A percentile compares a stretch with the other conserved stretches of the same genome.
Conservation (phyloP, 805 yeast species). For the Schizosaccharomyces osmophilus region DNA sequence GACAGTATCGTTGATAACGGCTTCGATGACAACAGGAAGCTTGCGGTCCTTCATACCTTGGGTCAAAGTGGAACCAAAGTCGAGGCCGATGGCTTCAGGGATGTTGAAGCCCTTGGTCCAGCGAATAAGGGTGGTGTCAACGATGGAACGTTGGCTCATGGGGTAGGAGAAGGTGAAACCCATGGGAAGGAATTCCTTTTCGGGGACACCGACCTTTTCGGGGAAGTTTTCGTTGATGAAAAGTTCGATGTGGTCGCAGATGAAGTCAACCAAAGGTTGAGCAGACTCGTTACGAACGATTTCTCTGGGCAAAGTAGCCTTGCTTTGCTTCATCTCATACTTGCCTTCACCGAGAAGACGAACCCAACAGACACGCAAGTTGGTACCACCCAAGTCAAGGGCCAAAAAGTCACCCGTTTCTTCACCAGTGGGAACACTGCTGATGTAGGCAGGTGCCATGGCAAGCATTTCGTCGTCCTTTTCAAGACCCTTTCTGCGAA, state of each 20-base stretch:
- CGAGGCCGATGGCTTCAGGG: constrained; percentile 62
- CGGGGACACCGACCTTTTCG: constrained; percentile 17
- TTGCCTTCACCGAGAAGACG: constrained; percentile 35
- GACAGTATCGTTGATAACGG: constrained; percentile 86
- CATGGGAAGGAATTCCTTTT: constrained; percentile 27
- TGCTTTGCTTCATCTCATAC: constrained; percentile 51
- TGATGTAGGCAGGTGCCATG: constrained; percentile 20
- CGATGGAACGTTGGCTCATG: constrained; percentile 57
- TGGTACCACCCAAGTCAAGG: constrained; percentile 90
- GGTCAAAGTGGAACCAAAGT: constrained; percentile 55
- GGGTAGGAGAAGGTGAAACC: constrained; percentile 95
- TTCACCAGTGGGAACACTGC: constrained; percentile 60
- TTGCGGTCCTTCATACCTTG: constrained; percentile 33
- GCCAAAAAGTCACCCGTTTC: constrained; percentile 70
- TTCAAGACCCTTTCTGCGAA: neutral
- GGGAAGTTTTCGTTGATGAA: constrained; percentile 48
- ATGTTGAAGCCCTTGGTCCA: constrained; percentile 94
- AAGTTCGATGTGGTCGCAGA: constrained; percentile 43
- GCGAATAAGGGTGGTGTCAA: constrained; percentile 58
- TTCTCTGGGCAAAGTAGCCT: constrained; percentile 55
- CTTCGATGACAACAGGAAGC: constrained; percentile 41
- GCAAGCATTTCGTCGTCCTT: neutral
- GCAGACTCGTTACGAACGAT: constrained; percentile 37
- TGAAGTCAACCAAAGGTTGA: constrained; percentile 43
- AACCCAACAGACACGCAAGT: constrained; percentile 83